Evolutionary conservation across 495 filamentous ascomycete genomes (phyloP), one percentile per base, ranked within the genome.

Genomic region (Massariosphaeria phaeospora): DNA sequence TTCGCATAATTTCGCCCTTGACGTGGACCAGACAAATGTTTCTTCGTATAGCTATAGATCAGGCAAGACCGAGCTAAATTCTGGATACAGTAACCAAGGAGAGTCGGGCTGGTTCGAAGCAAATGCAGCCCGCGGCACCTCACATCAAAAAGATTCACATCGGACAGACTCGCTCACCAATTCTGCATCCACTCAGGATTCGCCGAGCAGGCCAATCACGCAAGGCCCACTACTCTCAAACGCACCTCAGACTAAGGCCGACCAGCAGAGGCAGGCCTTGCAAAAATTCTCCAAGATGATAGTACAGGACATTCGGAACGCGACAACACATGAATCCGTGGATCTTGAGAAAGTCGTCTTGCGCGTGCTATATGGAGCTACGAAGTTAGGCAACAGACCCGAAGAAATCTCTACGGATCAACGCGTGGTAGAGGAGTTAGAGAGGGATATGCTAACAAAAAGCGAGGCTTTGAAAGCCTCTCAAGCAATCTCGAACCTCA

Each of bases 201-300:
- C 57, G 23, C 43, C 18, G 8, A 51, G 42, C 21, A 12, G 30
- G 48, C 25, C 29, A 20, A 15, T 40, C 18, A 31, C 18, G 24
- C 46, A 30, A 17, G 33, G 29, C 4, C 51, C 33, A 5, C 36
- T 17, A 15, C 45, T 59, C 20, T 63, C 55, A n/a, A 50, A 34
- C 21, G 61, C 45, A 13, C 61, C 55, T 18, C 61, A 63, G 35
- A 63, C 61, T 25, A 63, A 63, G 35, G 55, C 61, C 6, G 61
- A 63, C 3, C 55, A 59, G 38, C 61, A 59, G 31, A 34, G 38
- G 36, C 43, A 50, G 35, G 61, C 61, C 0, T 35, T 63, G 5
- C 49, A 58, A 20, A 53, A 59, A 13, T 30, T 63, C 39, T 59
- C 55, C 26, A 55, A 51, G 27, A 26, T 41, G 11, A 52, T 63